phyloP scores from a whole-genome alignment of 108 stramenopile species.

The Epipyxis sp. region DNA sequence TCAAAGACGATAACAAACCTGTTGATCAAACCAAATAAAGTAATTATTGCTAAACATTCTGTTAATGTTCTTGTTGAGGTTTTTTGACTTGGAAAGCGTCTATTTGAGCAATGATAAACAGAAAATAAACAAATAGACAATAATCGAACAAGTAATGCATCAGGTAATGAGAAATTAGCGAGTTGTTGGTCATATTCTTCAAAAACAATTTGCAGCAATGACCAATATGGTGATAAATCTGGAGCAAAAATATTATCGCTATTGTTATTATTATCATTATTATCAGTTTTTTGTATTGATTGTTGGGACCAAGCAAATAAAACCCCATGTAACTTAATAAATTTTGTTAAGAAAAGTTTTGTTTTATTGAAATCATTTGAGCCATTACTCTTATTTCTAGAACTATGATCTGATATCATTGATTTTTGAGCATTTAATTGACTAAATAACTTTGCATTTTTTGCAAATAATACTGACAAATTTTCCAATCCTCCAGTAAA shows the following conservation, averaged over 20 bases:
- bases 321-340: neutral
- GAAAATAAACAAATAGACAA: neutral
- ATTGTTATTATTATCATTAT: neutral
- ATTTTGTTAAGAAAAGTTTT: neutral
- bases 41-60: no score
- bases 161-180: no score
- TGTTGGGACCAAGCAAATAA: neutral
- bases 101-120: no score
- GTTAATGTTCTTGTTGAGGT: no score
- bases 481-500: neutral
- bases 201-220: neutral
- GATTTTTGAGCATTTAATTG: neutral
- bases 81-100: no score
- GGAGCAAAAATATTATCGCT: neutral
- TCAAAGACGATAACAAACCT: no score
- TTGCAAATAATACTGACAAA: neutral
- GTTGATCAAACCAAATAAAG: no score
- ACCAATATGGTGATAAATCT: no score
- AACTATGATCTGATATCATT: neutral
- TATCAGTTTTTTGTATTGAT: neutral
- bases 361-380: neutral
- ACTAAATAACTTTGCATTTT: neutral
- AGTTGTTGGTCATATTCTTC: neutral
- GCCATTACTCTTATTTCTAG: neutral
- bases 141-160: no score